Conservation (phyloP, 139 green algal species). For the Chlorella sp. region DNA sequence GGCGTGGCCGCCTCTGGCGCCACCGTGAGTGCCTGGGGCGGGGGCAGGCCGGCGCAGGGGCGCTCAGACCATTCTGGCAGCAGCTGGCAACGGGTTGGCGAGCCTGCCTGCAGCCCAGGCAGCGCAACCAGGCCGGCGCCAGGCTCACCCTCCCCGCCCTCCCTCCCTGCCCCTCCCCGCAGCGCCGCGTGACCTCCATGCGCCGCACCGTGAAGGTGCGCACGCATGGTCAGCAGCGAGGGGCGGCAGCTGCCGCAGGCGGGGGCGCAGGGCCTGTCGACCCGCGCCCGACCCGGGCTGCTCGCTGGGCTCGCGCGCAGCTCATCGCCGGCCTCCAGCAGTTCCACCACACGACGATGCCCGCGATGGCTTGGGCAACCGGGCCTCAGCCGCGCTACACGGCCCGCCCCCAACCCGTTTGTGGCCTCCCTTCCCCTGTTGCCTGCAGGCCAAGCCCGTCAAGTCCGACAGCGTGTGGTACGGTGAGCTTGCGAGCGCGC, state of each 20-base stretch:
- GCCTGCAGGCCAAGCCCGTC: slow-evolving; percentile 42
- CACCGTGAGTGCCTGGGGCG: neutral
- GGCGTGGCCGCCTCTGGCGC: slow-evolving; percentile 15
- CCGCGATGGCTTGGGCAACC: neutral
- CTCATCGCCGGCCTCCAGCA: neutral
- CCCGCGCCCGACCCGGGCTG: neutral
- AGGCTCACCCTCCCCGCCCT: neutral
- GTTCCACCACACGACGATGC: neutral
- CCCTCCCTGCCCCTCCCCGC: neutral
- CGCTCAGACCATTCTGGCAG: neutral
- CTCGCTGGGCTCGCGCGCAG: no score
- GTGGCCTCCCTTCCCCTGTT: no score
- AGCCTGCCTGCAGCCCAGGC: no score
- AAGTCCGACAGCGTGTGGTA: slow-evolving; percentile 42
- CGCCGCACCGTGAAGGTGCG: slow-evolving; percentile 51
- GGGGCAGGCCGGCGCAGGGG: neutral
- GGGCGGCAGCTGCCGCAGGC: neutral
- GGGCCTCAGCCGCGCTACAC: neutral
- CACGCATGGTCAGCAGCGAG: neutral
- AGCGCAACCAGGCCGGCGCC: neutral
- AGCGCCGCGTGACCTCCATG: slow-evolving; percentile 49
- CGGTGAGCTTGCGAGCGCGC: slow-evolving; percentile 1
- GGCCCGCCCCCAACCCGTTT: no score
- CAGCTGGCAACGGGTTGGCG: no score
- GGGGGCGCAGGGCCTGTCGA: neutral